Conservation (phyloP, 129 eudicot species). For the Dittrichia graveolens region DNA sequence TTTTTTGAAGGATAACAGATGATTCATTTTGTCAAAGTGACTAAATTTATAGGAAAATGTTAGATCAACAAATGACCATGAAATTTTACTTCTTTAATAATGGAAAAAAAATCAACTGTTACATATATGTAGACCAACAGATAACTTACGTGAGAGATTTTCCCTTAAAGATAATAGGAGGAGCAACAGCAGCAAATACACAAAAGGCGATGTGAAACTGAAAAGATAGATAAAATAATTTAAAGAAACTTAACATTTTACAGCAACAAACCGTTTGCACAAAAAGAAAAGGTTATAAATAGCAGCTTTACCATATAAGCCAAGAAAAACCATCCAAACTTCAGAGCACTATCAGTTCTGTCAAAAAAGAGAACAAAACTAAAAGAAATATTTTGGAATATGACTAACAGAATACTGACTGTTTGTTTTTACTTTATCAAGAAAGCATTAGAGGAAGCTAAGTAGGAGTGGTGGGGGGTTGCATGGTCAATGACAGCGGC, state of each 20-base stretch:
- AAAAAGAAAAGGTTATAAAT: not conserved
- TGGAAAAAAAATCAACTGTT: not conserved
- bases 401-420: not conserved
- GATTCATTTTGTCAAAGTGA: not conserved
- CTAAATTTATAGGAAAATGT: not conserved
- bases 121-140: not conserved
- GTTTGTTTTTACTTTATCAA: too few relatives aligned
- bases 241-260: not conserved
- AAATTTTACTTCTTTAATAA: not conserved
- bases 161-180: slow-evolving; percentile 85
- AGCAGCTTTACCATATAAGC: slow-evolving; percentile 60
- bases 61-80: not conserved
- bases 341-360: slow-evolving; percentile 96
- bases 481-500: too few relatives aligned
- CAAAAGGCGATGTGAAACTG: slow-evolving; percentile 92
- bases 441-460: too few relatives aligned
- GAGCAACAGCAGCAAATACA: slow-evolving; percentile 86
- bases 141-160: slow-evolving; percentile 79
- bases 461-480: too few relatives aligned
- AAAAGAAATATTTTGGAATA: not conserved
- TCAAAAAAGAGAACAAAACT: not conserved
- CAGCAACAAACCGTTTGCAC: not conserved
- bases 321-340: slow-evolving; percentile 94
- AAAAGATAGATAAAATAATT: slow-evolving; percentile 7
- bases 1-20: not conserved